Evolutionary conservation across 2,329 filamentous ascomycete genomes (phyloP), one percentile per base, ranked within the genome.

Genomic region (Aotearoamyces nothofagi): DNA sequence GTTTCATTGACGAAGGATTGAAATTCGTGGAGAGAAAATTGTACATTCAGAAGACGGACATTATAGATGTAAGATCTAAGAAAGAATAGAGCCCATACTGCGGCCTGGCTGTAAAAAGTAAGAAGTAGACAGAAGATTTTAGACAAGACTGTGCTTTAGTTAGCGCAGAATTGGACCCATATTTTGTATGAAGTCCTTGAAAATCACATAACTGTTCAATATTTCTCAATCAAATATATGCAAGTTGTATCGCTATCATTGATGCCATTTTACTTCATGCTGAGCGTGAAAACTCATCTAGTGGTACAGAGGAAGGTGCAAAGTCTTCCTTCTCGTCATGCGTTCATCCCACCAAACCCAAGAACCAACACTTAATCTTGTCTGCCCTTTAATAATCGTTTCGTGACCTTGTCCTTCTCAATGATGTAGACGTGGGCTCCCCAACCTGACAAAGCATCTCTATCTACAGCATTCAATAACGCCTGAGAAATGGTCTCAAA

Each of bases 361-460:
- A n/a, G n/a, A 24, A 19, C 19, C 17, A 23, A 32, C 30, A 17
- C 46, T 53, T 82, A 86, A 56, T 96, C 87, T 63, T 96, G 87
- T 64, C 86, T 75, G 52, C 86, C 86, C 74, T 96, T 96, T 56
- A 98, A 66, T 74, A 98, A 73, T 55, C 90, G 71, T 78, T 96
- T 94, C 50, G 90, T 96, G 39, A 98, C 82, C 79, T 96, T 96
- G 63, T 93, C 86, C 71, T 98, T 98, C 67, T 96, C 90, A 56
- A 98, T 92, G 51, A 98, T 92, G 63, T 96, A 98, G 45, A 98
- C 90, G 52, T 98, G 84, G 22, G 90, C 90, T 53, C 90, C 90
- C 90, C 90, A 96, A 40, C 90, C 90, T 20, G 87, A 94, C 39
- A 98, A 66, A 30, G 90, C 90, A 58, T 98, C 90, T 60, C 90